phyloP scores from a whole-genome alignment of 805 yeast species.

The Sugiyamaella mastotermitis region DNA sequence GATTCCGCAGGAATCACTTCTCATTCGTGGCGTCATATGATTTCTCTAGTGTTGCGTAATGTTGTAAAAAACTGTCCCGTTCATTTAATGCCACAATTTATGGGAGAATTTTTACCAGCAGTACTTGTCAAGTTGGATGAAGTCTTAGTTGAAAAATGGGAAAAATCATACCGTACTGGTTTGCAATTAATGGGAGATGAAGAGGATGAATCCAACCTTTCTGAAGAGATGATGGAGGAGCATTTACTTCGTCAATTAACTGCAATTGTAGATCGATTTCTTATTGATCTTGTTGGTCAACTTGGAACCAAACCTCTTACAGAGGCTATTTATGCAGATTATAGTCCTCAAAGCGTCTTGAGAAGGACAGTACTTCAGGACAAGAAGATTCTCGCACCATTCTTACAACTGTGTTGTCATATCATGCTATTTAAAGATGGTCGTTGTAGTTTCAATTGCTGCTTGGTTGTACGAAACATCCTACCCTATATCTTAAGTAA shows the following conservation, averaged over 20 bases:
- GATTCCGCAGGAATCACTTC: conserved; percentile 80
- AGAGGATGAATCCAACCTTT: conserved; percentile 60
- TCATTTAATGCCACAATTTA: conserved; percentile 56
- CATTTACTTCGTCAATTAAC: conserved; percentile 89
- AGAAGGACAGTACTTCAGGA: conserved; percentile 61
- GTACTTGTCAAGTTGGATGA: conserved; percentile 67
- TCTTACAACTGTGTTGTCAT: conserved; percentile 67
- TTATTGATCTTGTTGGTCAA: conserved; percentile 86
- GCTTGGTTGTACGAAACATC: conserved; percentile 69
- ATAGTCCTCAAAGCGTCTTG: conserved; percentile 50
- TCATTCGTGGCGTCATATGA: conserved; percentile 97
- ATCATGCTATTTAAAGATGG: conserved; percentile 80
- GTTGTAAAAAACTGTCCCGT: conserved; percentile 86
- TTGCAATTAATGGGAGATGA: conserved; percentile 44
- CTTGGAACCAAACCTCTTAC: conserved; percentile 37
- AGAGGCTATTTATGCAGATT: conserved; percentile 18
- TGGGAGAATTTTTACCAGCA: conserved; percentile 73
- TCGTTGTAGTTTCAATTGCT: conserved; percentile 87
- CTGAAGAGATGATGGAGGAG: conserved; percentile 99
- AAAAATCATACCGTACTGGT: conserved; percentile 46
- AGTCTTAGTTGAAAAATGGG: conserved; percentile 75
- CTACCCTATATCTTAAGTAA: conserved; percentile 61
- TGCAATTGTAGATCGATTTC: conserved; percentile 78
- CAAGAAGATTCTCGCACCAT: conserved; percentile 66
- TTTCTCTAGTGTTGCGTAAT: conserved; percentile 80